Percentiles rank a stretch among this genome's conserved stretches.
These are phyloP conservation scores for Colletotrichum lini DNA, from an alignment of 2,329 filamentous ascomycete species.

Conservation along the genomic window DNA sequence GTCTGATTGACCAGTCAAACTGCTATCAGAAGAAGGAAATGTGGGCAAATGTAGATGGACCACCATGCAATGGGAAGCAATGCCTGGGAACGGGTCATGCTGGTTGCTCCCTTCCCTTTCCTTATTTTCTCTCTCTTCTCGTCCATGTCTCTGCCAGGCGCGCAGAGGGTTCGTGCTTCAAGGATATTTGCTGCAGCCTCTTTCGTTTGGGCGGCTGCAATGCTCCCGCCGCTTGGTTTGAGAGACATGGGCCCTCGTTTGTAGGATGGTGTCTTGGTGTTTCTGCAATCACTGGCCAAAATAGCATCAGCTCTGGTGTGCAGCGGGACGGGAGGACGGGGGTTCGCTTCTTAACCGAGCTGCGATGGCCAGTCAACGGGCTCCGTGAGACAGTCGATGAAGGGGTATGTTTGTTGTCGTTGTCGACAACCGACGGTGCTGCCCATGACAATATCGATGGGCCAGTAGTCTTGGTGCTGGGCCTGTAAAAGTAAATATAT, in stretches of 20 bases:
- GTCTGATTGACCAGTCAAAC: conserved; percentile 25
- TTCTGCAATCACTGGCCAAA: conserved; percentile 38
- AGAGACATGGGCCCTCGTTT: conserved; percentile 36
- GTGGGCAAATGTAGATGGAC: not conserved
- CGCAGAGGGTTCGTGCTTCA: not conserved
- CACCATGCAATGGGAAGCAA: conserved; percentile 2
- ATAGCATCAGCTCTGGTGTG: conserved; percentile 20
- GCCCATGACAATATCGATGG: conserved; percentile 4
- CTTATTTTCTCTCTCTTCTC: not conserved
- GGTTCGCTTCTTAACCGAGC: conserved; percentile 24
- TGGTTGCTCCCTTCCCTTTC: conserved; percentile 4
- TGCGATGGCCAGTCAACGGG: conserved; percentile 36
- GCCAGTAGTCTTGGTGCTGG: conserved; percentile 17
- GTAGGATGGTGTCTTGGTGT: conserved; percentile 34
- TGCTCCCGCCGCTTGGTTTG: conserved; percentile 22
- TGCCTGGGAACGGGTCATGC: conserved; percentile 24
- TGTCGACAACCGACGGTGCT: conserved; percentile 12
- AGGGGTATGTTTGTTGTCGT: conserved; percentile 7
- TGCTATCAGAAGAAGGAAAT: conserved; percentile 7
- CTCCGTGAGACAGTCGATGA: conserved; percentile 31
- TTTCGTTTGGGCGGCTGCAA: conserved; percentile 24
- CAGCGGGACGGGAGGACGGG: conserved; percentile 23
- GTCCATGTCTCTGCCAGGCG: not conserved
- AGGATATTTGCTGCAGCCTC: conserved; percentile 15
- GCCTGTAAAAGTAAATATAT: conserved; percentile 43